phyloP scores from a whole-genome alignment of 1,139 yeast species.

The Yamadazyma spencermartinsiae region DNA sequence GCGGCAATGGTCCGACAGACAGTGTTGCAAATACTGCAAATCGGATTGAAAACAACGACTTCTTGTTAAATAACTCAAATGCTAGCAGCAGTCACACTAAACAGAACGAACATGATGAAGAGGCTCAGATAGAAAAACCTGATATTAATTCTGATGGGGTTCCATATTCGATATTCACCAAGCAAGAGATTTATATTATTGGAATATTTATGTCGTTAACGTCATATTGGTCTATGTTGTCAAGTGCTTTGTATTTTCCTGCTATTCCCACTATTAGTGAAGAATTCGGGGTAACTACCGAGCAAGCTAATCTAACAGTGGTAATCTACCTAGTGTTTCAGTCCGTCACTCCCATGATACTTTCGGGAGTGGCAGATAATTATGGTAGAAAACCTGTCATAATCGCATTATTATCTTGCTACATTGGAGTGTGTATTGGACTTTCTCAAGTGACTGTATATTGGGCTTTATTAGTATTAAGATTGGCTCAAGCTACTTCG shows the following conservation, averaged over 20 bases:
- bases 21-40: too few relatives aligned
- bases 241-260: slow-evolving; percentile 74
- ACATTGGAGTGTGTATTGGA: slow-evolving; percentile 25
- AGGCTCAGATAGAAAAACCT: neutral
- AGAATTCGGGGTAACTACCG: slow-evolving; percentile 54
- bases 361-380: slow-evolving; percentile 66
- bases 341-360: slow-evolving; percentile 65
- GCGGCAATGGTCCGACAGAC: too few relatives aligned
- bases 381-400: slow-evolving; percentile 71
- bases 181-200: slow-evolving; percentile 21
- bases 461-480: slow-evolving; percentile 26
- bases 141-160: neutral
- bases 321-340: slow-evolving; percentile 73
- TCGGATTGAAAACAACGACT: too few relatives aligned
- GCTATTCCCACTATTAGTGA: slow-evolving; percentile 56
- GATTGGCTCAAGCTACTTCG: slow-evolving; percentile 71
- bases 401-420: slow-evolving; percentile 42
- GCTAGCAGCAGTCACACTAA: neutral
- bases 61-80: neutral
- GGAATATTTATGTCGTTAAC: slow-evolving; percentile 21
- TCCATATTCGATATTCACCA: slow-evolving; percentile 13
- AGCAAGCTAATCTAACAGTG: slow-evolving; percentile 62
- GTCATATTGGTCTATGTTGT: slow-evolving; percentile 63
- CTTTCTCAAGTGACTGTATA: slow-evolving; percentile 24
- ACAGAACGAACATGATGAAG: neutral